phyloP scores from a whole-genome alignment of 2,329 filamentous ascomycete genomes.

The Trichophyton equinum region DNA sequence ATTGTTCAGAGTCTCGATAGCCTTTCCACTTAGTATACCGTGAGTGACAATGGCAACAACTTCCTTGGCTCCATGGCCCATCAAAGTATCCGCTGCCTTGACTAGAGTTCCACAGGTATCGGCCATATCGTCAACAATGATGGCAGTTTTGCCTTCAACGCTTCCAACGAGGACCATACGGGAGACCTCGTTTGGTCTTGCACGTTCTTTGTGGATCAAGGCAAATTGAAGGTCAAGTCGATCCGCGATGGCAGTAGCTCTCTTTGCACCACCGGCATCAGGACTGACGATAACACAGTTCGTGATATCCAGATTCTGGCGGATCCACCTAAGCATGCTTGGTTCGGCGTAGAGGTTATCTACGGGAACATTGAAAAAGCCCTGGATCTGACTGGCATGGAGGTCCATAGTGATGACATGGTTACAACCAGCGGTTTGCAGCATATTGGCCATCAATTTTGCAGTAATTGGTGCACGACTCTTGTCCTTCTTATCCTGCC shows the following conservation, averaged over 20 bases:
- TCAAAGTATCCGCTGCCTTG: conserved; percentile 82
- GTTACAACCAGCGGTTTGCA: conserved; percentile 85
- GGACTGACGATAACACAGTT: conserved; percentile 91
- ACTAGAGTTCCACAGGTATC: conserved; percentile 81
- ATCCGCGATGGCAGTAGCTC: conserved; percentile 87
- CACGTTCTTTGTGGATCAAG: conserved; percentile 91
- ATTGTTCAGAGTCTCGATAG: conserved; percentile 72
- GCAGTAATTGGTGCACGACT: conserved; percentile 92
- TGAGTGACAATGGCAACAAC: conserved; percentile 94
- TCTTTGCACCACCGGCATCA: conserved; percentile 88
- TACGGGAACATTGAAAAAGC: conserved; percentile 79
- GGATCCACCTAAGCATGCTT: conserved; percentile 80
- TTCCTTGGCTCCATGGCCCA: conserved; percentile 72
- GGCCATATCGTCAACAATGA: conserved; percentile 96
- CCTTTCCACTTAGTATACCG: conserved; percentile 77
- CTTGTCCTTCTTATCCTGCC: conserved; percentile 96
- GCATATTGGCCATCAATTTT: conserved; percentile 93
- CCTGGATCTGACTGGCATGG: conserved; percentile 85
- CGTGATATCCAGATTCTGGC: conserved; percentile 66
- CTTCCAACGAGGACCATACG: conserved; percentile 95
- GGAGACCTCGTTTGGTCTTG: conserved; percentile 78
- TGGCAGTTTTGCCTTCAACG: conserved; percentile 79
- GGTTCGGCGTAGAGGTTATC: conserved; percentile 88
- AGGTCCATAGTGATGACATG: conserved; percentile 95
- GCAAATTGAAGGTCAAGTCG: conserved; percentile 82